phyloP scores from a whole-genome alignment of 768 basidiomycete species.

The Suillus lakei region DNA sequence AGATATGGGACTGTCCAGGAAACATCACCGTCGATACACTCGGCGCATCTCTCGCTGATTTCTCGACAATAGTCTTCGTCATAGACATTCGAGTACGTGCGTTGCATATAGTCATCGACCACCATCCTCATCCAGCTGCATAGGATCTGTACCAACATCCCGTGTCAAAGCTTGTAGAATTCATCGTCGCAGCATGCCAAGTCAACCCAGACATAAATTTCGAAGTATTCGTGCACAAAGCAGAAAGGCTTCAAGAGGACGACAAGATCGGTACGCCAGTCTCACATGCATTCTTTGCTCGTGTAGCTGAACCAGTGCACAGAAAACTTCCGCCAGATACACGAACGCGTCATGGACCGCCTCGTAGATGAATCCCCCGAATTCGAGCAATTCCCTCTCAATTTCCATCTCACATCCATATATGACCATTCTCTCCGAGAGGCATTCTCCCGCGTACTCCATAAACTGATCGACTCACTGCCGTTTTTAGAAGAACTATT shows the following conservation, averaged over 20 bases:
- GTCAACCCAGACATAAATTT: constrained; percentile 79
- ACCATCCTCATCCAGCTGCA: background rate
- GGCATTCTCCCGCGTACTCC: constrained; percentile 88
- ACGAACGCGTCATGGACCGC: constrained; percentile 84
- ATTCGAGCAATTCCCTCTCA: constrained; percentile 77
- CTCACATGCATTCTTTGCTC: background rate
- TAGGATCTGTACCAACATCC: constrained; percentile 87
- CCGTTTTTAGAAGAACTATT: constrained; percentile 88
- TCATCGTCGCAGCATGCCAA: constrained; percentile 77
- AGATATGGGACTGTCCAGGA: constrained; percentile 95
- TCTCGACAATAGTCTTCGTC: constrained; percentile 88
- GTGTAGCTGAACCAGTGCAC: constrained; percentile 11
- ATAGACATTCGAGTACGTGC: constrained; percentile 90
- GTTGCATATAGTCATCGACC: constrained; percentile 14
- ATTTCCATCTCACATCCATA: constrained; percentile 91
- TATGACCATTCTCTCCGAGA: constrained; percentile 93
- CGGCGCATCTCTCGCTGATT: constrained; percentile 73
- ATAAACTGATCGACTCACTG: constrained; percentile 83
- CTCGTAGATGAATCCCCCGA: constrained; percentile 77
- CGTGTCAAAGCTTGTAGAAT: constrained; percentile 80
- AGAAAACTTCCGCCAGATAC: constrained; percentile 94
- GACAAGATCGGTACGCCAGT: constrained; percentile 77
- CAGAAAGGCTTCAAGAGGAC: constrained; percentile 89
- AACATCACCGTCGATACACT: constrained; percentile 82
- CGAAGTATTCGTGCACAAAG: constrained; percentile 95